Evolutionary conservation across 352 stramenopile species (phyloP).

Genomic region (Phytophthora europaea): DNA sequence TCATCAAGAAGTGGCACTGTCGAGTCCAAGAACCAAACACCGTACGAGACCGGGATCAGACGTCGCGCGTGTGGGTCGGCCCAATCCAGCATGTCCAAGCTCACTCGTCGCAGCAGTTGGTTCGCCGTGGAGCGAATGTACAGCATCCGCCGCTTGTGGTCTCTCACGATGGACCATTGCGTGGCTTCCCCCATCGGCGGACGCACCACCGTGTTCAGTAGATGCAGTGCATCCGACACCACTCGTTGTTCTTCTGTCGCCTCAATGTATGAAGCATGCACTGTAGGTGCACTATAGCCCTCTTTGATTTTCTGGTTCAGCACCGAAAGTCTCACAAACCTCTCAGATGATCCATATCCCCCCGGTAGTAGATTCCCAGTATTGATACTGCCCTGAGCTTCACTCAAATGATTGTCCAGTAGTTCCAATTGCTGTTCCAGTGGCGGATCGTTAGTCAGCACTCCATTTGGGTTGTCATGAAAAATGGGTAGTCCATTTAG

Average conservation of each 20-base stretch:
- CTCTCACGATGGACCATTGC: conserved; percentile 77
- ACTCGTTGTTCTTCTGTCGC: conserved; percentile 62
- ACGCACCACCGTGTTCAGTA: conserved; percentile 74
- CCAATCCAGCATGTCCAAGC: conserved; percentile 72
- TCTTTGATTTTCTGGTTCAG: conserved; percentile 57
- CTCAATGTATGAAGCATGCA: conserved; percentile 56
- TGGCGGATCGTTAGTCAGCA: conserved; percentile 80
- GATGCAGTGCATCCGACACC: conserved; percentile 66
- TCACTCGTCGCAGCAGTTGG: conserved; percentile 69
- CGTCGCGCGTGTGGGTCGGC: conserved; percentile 43
- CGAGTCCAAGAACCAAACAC: conserved; percentile 73
- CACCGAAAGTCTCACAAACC: conserved; percentile 75
- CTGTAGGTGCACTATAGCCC: conserved; percentile 47
- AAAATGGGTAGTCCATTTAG: conserved; percentile 60
- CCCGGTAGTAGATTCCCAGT: conserved; percentile 41
- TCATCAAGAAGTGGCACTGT: conserved; percentile 54
- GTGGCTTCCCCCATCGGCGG: conserved; percentile 59
- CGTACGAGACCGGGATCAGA: conserved; percentile 69
- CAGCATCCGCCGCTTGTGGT: conserved; percentile 69
- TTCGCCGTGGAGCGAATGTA: conserved; percentile 81
- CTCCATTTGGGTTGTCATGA: conserved; percentile 71
- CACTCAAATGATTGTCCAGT: conserved; percentile 38
- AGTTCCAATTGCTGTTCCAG: conserved; percentile 55
- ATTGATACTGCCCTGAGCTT: conserved; percentile 26
- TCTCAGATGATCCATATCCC: conserved; percentile 63